These are phyloP conservation scores for Myriosclerotinia scirpicola DNA, from an alignment of 2,329 filamentous ascomycete genomes.

Conservation along the genomic window DNA sequence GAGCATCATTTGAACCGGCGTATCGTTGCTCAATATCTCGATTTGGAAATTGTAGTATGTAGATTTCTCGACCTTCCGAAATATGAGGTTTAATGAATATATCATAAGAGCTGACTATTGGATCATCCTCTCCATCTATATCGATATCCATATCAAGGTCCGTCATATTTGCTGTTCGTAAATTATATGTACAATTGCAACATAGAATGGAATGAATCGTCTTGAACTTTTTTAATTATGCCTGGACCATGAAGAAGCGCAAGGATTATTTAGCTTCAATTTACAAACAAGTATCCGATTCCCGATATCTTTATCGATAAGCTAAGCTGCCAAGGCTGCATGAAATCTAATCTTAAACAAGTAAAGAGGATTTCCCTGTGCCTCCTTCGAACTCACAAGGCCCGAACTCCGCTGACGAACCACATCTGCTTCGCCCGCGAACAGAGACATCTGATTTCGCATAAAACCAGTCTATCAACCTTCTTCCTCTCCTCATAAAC, in stretches of 20 bases:
- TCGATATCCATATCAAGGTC: slow-evolving; percentile 11
- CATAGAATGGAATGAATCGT: not conserved
- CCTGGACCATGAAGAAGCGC: not conserved
- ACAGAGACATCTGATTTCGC: slow-evolving; percentile 13
- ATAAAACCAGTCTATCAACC: slow-evolving; percentile 3
- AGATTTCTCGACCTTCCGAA: slow-evolving; percentile 61
- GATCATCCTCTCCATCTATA: slow-evolving; percentile 54
- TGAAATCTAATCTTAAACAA: not conserved
- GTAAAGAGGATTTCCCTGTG: not conserved
- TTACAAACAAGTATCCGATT: not conserved
- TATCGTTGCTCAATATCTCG: slow-evolving; percentile 61
- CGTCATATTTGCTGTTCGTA: slow-evolving; percentile 15
- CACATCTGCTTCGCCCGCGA: slow-evolving; percentile 14
- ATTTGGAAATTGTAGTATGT: slow-evolving; percentile 88
- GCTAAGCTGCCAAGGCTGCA: not conserved
- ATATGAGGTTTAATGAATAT: slow-evolving; percentile 80
- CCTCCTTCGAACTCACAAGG: slow-evolving; percentile 19
- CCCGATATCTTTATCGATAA: slow-evolving; percentile 14
- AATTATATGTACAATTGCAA: not conserved
- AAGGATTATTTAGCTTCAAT: slow-evolving; percentile 9
- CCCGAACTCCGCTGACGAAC: slow-evolving; percentile 16
- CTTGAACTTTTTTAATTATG: slow-evolving; percentile 11
- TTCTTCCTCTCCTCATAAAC: not conserved
- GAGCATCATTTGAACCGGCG: slow-evolving; percentile 53
- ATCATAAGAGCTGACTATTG: slow-evolving; percentile 73